Base-by-base conservation (phyloP, 2,329 filamentous ascomycete genomes). In the Hirsutella thompsonii region DNA sequence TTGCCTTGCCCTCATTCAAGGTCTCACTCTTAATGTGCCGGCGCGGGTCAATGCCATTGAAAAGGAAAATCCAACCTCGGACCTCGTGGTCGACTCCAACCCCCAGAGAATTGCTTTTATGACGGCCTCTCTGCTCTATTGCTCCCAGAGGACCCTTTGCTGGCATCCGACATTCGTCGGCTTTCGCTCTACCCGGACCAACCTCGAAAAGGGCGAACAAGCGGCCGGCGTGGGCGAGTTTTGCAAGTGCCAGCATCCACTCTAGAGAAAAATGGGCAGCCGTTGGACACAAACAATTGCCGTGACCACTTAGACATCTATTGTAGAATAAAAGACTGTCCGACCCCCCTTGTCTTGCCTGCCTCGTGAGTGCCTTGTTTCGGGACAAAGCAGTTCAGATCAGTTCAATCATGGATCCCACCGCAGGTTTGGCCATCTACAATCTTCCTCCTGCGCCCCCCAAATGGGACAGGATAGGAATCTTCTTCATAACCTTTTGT, bases 401-500 rank as follows among this genome's bases (percentile, higher is more conserved):
- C n/a, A n/a, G n/a, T n/a, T n/a, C 32, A 34, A 34, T 19, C 32
- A 34, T 34, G 32, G 32, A n/a, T 34, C 16, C 45, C 13, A 33
- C 33, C 48, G 37, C 39, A 8, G 20, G 14, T 34, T 26, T 54
- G 26, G 52, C 54, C n/a, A 47, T 57, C 36, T 58, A 58, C 48
- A 56, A 53, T 32, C 30, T 58, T 4, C 56, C 54, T 1, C 44
- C 52, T 0, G 36, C 36, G 9, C 48, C 55, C 8, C 38, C 54
- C 8, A 46, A 37, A 0, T 58, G 53, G 49, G 56, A 59, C 41
- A 35, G 29, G 5, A 21, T 58, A 13, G 56, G 55, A 21, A 45
- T 55, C 26, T 57, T 57, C 41, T 59, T 49, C 46, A 49, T 58
- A 14, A 40, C 46, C 16, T 58, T 52, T 40, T 48, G 48, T 8